Base-by-base conservation (phyloP, 495 filamentous ascomycete genomes). In the Aspergillus mulundensis region DNA sequence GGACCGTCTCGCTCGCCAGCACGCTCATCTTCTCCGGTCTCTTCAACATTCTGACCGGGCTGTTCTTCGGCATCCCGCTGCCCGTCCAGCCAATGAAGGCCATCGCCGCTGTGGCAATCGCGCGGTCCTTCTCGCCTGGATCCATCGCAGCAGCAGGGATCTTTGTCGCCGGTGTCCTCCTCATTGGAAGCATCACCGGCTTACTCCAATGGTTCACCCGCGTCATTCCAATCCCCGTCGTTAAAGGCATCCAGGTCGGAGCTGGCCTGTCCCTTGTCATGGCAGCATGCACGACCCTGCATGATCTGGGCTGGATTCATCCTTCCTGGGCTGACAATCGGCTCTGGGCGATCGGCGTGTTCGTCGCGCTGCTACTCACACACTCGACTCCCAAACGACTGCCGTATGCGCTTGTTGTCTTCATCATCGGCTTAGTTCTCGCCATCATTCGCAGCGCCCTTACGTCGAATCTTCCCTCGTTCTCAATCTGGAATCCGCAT, bases 201-300 rank as follows among this genome's bases (percentile, higher is more conserved):
- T 70, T 91, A 10, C 72, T 96, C 7, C 74, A 72, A 44, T 87
- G 84, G 79, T 84, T 88, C 53, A 80, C 84, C 7, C 66, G 74
- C n/a, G 75, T 81, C 7, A 87, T 95, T 21, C 93, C 93, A 1
- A 80, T 89, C 16, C 89, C 91, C 4, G 84, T 97, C 4, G 82
- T 97, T 52, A 95, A 94, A 65, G 93, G 93, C 11, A 96, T 97
- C 62, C 93, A 97, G 70, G 83, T 96, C 44, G 93, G 92, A 21
- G 91, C 93, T 3, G 93, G 91, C 0, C 72, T 97, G 21, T 86
- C 84, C 12, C 79, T 97, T 12, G 77, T 88, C 41, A 82, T 93
- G 50, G 86, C 87, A 20, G 87, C 89, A 7, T 87, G 87, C n/a
- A 66, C 72, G 3, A 77, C 77, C 52, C 72, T 91, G 34, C 78